These are phyloP conservation scores for Sclerotinia nivalis DNA, from an alignment of 2,329 filamentous ascomycete genomes.

Conservation along the genomic window DNA sequence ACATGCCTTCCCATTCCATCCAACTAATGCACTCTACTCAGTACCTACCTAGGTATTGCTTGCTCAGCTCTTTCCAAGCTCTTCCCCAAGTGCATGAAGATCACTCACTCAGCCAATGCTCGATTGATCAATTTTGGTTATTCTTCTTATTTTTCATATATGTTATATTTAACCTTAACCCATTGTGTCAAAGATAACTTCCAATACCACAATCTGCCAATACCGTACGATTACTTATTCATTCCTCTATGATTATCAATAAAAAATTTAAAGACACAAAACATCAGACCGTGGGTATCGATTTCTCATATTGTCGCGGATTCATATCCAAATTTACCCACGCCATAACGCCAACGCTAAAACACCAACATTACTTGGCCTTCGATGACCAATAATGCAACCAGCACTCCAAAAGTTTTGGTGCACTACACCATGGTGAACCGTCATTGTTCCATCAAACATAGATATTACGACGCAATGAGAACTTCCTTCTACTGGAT, in stretches of 20 bases:
- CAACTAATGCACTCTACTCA: neutral
- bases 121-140: neutral
- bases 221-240: neutral
- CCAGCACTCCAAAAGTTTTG: neutral
- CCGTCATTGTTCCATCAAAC: neutral
- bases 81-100: neutral
- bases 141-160: neutral
- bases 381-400: neutral
- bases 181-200: neutral
- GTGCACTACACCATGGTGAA: neutral
- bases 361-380: neutral
- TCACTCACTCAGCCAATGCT: neutral
- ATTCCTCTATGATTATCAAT: neutral
- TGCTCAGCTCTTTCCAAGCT: neutral
- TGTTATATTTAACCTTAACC: neutral
- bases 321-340: neutral
- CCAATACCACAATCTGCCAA: neutral
- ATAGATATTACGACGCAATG: neutral
- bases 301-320: neutral
- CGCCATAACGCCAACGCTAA: slow-evolving; percentile 17
- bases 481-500: neutral
- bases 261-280: neutral
- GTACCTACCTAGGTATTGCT: too few species aligned
- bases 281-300: slow-evolving; percentile 21
- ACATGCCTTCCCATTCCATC: slow-evolving; percentile 8